These are phyloP conservation scores for Aureobasidium leucospermi DNA, from an alignment of 2,329 filamentous ascomycete species.

Conservation along the genomic window DNA sequence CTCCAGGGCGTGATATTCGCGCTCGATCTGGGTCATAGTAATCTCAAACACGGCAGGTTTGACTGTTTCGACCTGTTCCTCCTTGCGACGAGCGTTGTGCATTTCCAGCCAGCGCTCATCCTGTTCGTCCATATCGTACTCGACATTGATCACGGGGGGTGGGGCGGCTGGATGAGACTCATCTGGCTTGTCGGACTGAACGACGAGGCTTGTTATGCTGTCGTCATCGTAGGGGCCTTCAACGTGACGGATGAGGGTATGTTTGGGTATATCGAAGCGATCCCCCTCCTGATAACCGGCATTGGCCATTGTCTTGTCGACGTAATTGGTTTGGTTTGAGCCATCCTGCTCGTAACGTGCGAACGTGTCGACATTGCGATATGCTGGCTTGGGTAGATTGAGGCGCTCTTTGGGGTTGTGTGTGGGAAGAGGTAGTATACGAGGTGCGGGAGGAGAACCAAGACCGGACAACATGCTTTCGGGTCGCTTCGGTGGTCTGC, in stretches of 20 bases:
- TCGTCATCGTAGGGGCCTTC: slow-evolving; percentile 59
- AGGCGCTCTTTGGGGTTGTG: slow-evolving; percentile 74
- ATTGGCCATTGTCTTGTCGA: slow-evolving; percentile 92
- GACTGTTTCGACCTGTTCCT: slow-evolving; percentile 69
- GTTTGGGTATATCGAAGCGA: slow-evolving; percentile 71
- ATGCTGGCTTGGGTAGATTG: slow-evolving; percentile 68
- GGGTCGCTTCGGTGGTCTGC: slow-evolving; percentile 56
- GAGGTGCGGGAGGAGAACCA: slow-evolving; percentile 52
- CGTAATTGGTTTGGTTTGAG: slow-evolving; percentile 71
- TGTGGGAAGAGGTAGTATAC: slow-evolving; percentile 67
- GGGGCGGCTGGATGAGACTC: slow-evolving; percentile 33
- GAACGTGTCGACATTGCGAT: slow-evolving; percentile 71
- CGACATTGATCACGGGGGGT: slow-evolving; percentile 65
- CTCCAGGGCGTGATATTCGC: slow-evolving; percentile 94
- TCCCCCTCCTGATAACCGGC: slow-evolving; percentile 95
- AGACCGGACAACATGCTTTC: slow-evolving; percentile 55
- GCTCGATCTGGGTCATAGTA: slow-evolving; percentile 97
- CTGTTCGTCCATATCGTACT: slow-evolving; percentile 99
- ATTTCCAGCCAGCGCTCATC: slow-evolving; percentile 92
- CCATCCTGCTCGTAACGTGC: slow-evolving; percentile 76
- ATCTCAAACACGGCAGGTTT: slow-evolving; percentile 95
- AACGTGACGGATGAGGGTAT: slow-evolving; percentile 57
- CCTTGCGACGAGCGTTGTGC: slow-evolving; percentile 69
- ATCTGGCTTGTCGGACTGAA: slow-evolving; percentile 50
- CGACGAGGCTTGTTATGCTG: slow-evolving; percentile 43